Evolutionary conservation across 768 basidiomycete species (phyloP), one percentile per base, ranked within the genome.

Genomic region (Boletus subparvulus): DNA sequence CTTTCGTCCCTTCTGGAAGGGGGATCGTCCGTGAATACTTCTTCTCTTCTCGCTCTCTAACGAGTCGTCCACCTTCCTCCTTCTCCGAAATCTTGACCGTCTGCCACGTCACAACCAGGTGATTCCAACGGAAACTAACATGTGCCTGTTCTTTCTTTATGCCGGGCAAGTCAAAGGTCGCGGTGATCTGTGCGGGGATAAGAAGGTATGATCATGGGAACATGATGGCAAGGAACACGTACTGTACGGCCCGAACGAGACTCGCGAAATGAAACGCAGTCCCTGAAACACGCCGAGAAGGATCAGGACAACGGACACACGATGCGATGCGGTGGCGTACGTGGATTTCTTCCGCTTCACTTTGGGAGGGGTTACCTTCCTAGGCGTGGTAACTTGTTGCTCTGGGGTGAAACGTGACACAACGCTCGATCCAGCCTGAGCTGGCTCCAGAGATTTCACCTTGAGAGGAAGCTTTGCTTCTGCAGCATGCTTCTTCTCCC

Each of bases 101-200:
- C 56, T 80, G 77, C 88, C 88, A 91, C 17, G 82, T 86, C 39
- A 91, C 77, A 37, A 87, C 76, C 11, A 91, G 73, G 44, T 81
- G 74, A 60, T 80, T 73, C 51, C 79, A 78, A 51, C 87, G 86
- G 62, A 82, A 90, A 66, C 83, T 88, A 65, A 91, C 84, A 61
- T 90, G 88, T 53, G 89, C 81, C 58, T 90, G 83, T 55, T 88
- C 80, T 68, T 89, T 90, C 65, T 77, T 78, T 42, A 90, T 81
- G 30, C 87, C 85, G 3, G 79, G 79, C 63, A 91, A 74, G 56
- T 89, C 86, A 67, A 90, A 88, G 48, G 81, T 87, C 24, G 85
- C 86, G 24, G 84, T 84, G 46, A 87, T 80, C 66, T 85, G 54
- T 28, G 60, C 54, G 67, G 69, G 52, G 57, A 65, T 69, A 67